Evolutionary conservation across 1,284 basidiomycete genomes (phyloP), one percentile per base, ranked within the genome.

Genomic region (Ustilago vetiveriae): DNA sequence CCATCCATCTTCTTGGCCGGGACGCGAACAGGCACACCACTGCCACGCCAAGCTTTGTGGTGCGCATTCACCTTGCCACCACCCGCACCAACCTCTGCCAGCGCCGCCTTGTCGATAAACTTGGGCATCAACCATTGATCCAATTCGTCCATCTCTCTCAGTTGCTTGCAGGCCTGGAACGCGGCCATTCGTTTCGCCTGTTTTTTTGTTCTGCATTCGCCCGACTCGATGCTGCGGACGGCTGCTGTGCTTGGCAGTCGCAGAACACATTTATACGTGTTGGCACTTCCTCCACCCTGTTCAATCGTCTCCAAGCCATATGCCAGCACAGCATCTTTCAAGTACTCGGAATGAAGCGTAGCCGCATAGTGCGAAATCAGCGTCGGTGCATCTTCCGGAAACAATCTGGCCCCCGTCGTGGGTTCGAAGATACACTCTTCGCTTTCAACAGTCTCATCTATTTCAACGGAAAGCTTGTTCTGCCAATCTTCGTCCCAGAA

Each of bases 61-160:
- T 67, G 64, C 23, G 57, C 49, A 26, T 56, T 57, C 3, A 45
- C n/a, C 9, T 7, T 7, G 0, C 33, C 41, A 4, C 3, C 37
- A 4, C 19, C 36, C 9, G 17, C 40, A 1, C 22, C 23, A 7
- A 13, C 44, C 8, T 19, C 24, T 4, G 22, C 43, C 2, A 24
- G 21, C 14, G 27, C 35, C 2, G 40, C 7, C n/a, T 26, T 9
- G 8, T 24, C 52, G 37, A 62, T 5, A 11, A 62, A 32, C 35
- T 53, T 54, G 3, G 65, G 72, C 52, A 71, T 59, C 11, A 74
- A 39, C 43, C 56, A 57, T 11, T 69, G 58, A n/a, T 76, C 74
- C 27, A 76, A 50, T 32, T 67, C 69, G 9, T 52, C 60, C 7
- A 72, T 22, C 35, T 54, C 29, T 14, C 64, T 44, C 14, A 76